Evolutionary conservation across 148 eudicot genomes (phyloP).

Genomic region (Polygonum aviculare): DNA sequence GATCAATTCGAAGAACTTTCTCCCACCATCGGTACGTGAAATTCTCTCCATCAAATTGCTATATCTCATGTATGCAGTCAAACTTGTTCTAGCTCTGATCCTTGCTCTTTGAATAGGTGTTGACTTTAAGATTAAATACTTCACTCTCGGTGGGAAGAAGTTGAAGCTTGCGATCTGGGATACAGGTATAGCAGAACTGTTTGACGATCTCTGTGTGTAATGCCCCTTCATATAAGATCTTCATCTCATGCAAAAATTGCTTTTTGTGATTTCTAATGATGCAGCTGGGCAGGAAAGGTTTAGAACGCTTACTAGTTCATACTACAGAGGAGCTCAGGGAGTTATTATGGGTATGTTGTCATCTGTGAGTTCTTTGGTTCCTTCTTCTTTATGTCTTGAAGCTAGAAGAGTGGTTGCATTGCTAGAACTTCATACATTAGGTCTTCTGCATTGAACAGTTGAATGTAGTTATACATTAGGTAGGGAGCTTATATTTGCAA

Average conservation of each 20-base stretch:
- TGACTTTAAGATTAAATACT: constrained; percentile 59
- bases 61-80: background rate
- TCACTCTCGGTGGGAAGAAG: constrained; percentile 50
- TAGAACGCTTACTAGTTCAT: constrained; percentile 10
- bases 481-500: background rate
- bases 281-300: constrained; percentile 15
- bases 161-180: constrained; percentile 79
- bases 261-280: background rate
- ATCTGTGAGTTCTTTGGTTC: background rate
- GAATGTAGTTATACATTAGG: background rate
- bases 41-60: background rate
- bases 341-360: constrained; percentile 11
- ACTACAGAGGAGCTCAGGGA: constrained; percentile 14
- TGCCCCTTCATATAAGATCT: too few species aligned
- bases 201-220: background rate
- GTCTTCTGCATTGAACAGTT: background rate
- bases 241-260: background rate
- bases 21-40: constrained; percentile 70
- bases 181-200: constrained; percentile 32
- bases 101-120: constrained; percentile 31
- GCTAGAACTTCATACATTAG: background rate
- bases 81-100: background rate
- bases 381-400: background rate
- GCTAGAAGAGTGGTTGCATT: background rate
- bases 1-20: constrained; percentile 52